Base-by-base conservation (phyloP, 352 stramenopile genomes). In the Pythium phragmiticola region DNA sequence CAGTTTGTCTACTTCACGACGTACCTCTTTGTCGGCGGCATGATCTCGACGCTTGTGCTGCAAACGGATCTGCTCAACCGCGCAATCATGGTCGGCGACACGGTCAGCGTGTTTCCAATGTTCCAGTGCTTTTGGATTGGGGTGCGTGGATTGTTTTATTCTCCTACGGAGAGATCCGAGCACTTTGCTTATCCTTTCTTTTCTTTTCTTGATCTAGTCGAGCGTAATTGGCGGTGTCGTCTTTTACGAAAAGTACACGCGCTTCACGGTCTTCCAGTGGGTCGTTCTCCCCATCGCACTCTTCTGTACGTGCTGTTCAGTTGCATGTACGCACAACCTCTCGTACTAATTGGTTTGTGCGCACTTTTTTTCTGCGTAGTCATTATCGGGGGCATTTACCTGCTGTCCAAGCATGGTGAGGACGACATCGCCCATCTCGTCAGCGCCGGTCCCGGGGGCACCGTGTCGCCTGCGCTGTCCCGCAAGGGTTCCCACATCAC, bases 121-220 rank as follows among this genome's bases (percentile, higher is more conserved):
- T 94, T 94, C 57, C 85, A 94, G 74, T 94, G 85, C 70, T 92
- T 94, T 53, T 94, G 85, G 83, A 94, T 94, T 62, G 82, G 85
- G 17, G 85, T 94, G 61, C 54, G 83, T 84, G 16, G 12, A 17
- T 46, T 19, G 39, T 14, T 46, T 8, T 46, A 46, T 46, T 46
- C 14, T 46, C 14, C 17, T 3, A 30, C 26, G 26, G 26, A 30
- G 26, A 5, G 26, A 30, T 5, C 26, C 26, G 26, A 30, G 26
- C 26, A 30, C 26, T 30, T 30, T 11, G 34, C 7, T 46, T 5
- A 8, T 46, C 11, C 39, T 46, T 4, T 21, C 39, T 46, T 16
- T 46, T 46, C 14, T 8, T 42, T 16, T 42, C 14, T 42, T 12
- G 37, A 42, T 37, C 11, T 62, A 92, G 84, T 94, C 83, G 13